phyloP scores from a whole-genome alignment of 148 eudicot species.

The Polygonum maritimum region DNA sequence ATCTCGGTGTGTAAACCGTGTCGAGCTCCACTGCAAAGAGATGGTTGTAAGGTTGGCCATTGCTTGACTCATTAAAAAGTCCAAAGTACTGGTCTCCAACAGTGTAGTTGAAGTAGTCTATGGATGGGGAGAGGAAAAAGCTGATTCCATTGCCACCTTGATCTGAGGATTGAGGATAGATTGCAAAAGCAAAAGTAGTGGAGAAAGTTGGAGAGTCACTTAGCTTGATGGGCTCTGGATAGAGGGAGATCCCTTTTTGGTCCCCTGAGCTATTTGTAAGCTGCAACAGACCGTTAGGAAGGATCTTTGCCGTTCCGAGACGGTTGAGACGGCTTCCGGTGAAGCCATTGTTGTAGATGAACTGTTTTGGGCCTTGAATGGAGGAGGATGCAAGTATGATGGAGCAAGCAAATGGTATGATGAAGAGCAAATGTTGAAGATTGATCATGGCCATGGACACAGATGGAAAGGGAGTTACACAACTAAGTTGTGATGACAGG shows the following conservation, averaged over 20 bases:
- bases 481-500: not conserved
- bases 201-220: not conserved
- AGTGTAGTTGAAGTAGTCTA: not conserved
- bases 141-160: not conserved
- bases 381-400: not conserved
- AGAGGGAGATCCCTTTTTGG: not conserved
- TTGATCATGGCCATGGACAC: not conserved
- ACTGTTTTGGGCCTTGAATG: not conserved
- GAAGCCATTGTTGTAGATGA: slow-evolving; percentile 15
- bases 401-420: not conserved
- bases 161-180: not conserved
- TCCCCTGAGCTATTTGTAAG: not conserved
- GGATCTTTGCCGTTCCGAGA: slow-evolving; percentile 3
- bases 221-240: not conserved
- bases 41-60: not conserved
- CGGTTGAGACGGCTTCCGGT: not conserved
- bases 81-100: not conserved
- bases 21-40: slow-evolving; percentile 3
- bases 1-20: not conserved
- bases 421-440: not conserved
- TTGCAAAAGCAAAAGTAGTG: slow-evolving; percentile 1
- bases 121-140: slow-evolving; percentile 6
- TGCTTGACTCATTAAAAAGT: not conserved
- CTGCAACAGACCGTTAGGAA: not conserved
- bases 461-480: not conserved